A percentile compares a stretch with the other conserved stretches of the same genome.
These are phyloP conservation scores for Aegilops speltoides DNA, from an alignment of 176 grass and related monocot species.

Conservation along the genomic window DNA sequence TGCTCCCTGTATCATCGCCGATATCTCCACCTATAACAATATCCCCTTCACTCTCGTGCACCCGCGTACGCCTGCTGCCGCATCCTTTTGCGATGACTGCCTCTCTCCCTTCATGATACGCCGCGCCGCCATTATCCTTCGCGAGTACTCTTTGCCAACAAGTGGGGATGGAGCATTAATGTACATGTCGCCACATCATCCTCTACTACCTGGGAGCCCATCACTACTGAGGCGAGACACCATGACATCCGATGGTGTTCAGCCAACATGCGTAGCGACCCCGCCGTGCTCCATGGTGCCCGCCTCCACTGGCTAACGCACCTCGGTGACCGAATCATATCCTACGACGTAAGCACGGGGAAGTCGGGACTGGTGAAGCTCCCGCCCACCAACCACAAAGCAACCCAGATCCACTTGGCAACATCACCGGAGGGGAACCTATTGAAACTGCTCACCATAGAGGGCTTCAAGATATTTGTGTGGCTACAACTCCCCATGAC, in stretches of 20 bases:
- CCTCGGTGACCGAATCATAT: no score
- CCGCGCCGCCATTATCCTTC: rapidly evolving
- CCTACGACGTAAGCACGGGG: no score
- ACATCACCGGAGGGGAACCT: not conserved
- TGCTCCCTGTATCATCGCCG: not conserved
- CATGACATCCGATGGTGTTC: no score
- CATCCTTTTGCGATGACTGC: not conserved
- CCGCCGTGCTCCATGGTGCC: no score
- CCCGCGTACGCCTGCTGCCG: not conserved
- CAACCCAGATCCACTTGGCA: not conserved
- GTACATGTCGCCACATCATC: no score
- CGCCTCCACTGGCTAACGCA: no score
- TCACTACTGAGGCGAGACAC: no score
- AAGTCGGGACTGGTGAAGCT: not conserved
- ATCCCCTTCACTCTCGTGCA: not conserved
- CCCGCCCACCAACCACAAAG: no score
- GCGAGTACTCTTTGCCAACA: not conserved
- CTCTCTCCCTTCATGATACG: not conserved
- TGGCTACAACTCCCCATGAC: not conserved
- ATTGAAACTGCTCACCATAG: not conserved
- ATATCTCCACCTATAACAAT: not conserved
- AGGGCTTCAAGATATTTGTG: not conserved
- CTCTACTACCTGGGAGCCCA: no score
- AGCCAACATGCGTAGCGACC: no score
- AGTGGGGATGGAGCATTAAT: no score